Conservation (phyloP, 805 yeast genomes). For the Ogataea kodamae region DNA sequence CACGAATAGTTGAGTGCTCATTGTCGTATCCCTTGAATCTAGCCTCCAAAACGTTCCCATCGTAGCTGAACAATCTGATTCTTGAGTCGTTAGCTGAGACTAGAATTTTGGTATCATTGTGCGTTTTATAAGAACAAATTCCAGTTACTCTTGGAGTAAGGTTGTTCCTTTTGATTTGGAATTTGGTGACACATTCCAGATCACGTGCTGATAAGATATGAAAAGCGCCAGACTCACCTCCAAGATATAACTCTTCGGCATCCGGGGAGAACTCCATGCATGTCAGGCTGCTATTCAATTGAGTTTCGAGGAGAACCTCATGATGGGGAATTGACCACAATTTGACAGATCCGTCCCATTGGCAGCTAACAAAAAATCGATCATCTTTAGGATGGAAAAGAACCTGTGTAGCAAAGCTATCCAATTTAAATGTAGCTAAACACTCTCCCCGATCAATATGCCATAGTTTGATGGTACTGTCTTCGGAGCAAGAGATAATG, state of each 20-base stretch:
- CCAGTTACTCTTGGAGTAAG: slow-evolving; percentile 72
- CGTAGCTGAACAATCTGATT: slow-evolving; percentile 60
- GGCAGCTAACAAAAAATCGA: slow-evolving; percentile 78
- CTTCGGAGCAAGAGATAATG: slow-evolving; percentile 77
- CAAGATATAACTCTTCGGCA: slow-evolving; percentile 58
- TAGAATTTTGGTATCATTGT: slow-evolving; percentile 35
- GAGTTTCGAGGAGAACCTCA: slow-evolving; percentile 55
- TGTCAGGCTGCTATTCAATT: slow-evolving; percentile 66
- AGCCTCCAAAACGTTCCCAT: slow-evolving; percentile 52
- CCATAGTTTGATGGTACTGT: slow-evolving; percentile 80
- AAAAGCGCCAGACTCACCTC: slow-evolving; percentile 76
- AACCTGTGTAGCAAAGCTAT: slow-evolving; percentile 80
- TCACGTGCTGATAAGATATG: slow-evolving; percentile 61
- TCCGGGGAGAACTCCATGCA: slow-evolving; percentile 70
- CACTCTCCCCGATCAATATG: slow-evolving; percentile 66
- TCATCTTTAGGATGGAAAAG: slow-evolving; percentile 84
- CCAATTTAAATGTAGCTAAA: slow-evolving; percentile 61
- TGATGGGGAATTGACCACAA: slow-evolving; percentile 85
- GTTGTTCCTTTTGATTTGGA: slow-evolving; percentile 43
- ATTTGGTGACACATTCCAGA: slow-evolving; percentile 43
- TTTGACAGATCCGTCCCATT: slow-evolving; percentile 69
- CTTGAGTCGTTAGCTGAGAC: slow-evolving; percentile 82
- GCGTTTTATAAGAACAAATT: slow-evolving; percentile 44
- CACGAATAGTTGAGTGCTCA: slow-evolving; percentile 67
- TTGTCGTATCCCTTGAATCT: slow-evolving; percentile 74